phyloP scores from a whole-genome alignment of 2,329 filamentous ascomycete genomes.

The Rhinocladiella similis region DNA sequence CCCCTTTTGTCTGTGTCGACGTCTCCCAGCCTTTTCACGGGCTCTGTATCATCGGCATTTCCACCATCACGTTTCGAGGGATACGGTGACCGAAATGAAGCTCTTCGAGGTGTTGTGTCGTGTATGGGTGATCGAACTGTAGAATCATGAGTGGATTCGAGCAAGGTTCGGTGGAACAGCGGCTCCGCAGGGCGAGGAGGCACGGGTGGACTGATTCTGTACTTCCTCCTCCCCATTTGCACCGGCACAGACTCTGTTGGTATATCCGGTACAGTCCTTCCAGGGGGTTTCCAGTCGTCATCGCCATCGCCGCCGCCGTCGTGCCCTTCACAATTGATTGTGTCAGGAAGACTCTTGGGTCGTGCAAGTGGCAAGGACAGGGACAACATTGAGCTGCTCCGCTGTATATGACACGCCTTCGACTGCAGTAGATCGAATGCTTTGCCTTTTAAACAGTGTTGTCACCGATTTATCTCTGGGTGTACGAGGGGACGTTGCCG shows the following conservation, averaged over 20 bases:
- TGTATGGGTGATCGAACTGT: too few relatives aligned
- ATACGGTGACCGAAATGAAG: too few relatives aligned
- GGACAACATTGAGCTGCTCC: constrained; percentile 3
- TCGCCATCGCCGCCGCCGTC: too few relatives aligned
- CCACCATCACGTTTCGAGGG: not conserved
- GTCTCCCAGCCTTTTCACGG: not conserved
- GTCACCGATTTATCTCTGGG: too few relatives aligned
- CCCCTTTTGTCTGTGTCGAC: constrained; percentile 13
- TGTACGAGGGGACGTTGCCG: not conserved
- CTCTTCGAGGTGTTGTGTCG: too few relatives aligned
- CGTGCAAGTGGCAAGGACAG: constrained; percentile 7
- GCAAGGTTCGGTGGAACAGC: not conserved
- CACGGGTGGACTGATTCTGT: constrained; percentile 3
- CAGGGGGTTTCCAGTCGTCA: too few relatives aligned
- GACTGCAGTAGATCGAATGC: not conserved
- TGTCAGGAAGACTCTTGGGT: too few relatives aligned
- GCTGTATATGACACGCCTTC: not conserved
- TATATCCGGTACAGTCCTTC: too few relatives aligned
- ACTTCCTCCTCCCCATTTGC: too few relatives aligned
- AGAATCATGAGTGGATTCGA: not conserved
- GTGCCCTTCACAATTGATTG: too few relatives aligned
- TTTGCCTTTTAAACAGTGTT: not conserved
- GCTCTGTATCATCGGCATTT: constrained; percentile 49
- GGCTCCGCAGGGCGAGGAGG: constrained; percentile 1
- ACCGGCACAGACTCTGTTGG: too few relatives aligned